A percentile compares a stretch with the other conserved stretches of the same genome.
Conservation (phyloP, 2,329 filamentous ascomycete genomes). For the Colletotrichum noveboracense region DNA sequence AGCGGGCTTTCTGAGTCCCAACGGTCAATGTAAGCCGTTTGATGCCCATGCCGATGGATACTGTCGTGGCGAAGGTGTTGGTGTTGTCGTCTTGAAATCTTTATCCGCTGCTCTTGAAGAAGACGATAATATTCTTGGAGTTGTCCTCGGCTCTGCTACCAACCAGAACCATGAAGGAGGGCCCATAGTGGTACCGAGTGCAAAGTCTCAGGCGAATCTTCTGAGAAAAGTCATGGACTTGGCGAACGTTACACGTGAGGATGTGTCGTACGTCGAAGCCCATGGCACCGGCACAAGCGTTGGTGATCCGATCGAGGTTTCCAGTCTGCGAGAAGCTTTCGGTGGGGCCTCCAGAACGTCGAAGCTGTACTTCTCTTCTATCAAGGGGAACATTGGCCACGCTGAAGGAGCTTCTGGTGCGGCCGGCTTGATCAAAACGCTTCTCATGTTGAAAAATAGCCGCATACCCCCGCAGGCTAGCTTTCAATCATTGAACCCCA, state of each 20-base stretch:
- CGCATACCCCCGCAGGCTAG: slow-evolving; percentile 27
- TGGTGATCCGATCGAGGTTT: slow-evolving; percentile 46
- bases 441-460: slow-evolving; percentile 28
- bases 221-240: slow-evolving; percentile 59
- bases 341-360: slow-evolving; percentile 30
- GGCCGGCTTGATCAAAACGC: slow-evolving; percentile 28
- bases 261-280: slow-evolving; percentile 34
- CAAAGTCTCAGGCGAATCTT: slow-evolving; percentile 26
- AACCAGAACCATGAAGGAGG: slow-evolving; percentile 42
- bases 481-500: slow-evolving; percentile 32
- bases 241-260: neutral
- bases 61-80: slow-evolving; percentile 53
- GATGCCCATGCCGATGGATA: slow-evolving; percentile 49
- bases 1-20: slow-evolving; percentile 31
- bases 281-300: slow-evolving; percentile 53
- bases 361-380: slow-evolving; percentile 25
- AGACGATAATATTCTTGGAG: slow-evolving; percentile 47
- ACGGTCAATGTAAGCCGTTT: slow-evolving; percentile 38
- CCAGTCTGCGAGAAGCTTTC: slow-evolving; percentile 41
- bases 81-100: slow-evolving; percentile 49
- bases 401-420: slow-evolving; percentile 25
- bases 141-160: slow-evolving; percentile 41
- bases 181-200: slow-evolving; percentile 24
- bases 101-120: slow-evolving; percentile 51
- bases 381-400: slow-evolving; percentile 48